A percentile compares a stretch with the other conserved stretches of the same genome.
Conservation (phyloP, 2,329 filamentous ascomycete genomes). For the Myriosclerotinia duriaeana region DNA sequence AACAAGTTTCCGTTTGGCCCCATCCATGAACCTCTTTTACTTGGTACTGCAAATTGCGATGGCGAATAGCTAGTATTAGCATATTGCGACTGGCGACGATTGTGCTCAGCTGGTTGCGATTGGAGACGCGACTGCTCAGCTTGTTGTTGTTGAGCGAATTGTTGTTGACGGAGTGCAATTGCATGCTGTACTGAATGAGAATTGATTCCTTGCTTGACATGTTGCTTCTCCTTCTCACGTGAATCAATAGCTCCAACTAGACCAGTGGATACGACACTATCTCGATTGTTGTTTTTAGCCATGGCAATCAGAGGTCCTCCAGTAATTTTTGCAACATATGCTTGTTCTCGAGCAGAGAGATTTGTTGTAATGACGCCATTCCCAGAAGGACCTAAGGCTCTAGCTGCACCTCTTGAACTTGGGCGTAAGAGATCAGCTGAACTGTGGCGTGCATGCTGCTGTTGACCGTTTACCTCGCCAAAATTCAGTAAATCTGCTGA, state of each 20-base stretch:
- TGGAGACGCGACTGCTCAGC: neutral
- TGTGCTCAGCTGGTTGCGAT: slow-evolving; percentile 23
- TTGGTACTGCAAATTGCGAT: slow-evolving; percentile 34
- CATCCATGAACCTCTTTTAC: slow-evolving; percentile 39
- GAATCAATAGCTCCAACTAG: slow-evolving; percentile 78
- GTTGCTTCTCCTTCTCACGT: slow-evolving; percentile 73
- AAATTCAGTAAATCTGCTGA: slow-evolving; percentile 37
- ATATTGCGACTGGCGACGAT: slow-evolving; percentile 32
- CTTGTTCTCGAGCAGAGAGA: slow-evolving; percentile 83
- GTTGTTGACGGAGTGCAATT: slow-evolving; percentile 66
- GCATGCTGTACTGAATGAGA: slow-evolving; percentile 72
- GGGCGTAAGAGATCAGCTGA: slow-evolving; percentile 54
- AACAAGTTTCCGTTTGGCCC: slow-evolving; percentile 39
- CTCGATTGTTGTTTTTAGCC: slow-evolving; percentile 46
- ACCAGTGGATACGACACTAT: slow-evolving; percentile 53
- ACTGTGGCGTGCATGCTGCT: slow-evolving; percentile 48
- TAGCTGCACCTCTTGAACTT: slow-evolving; percentile 58
- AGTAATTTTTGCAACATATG: slow-evolving; percentile 81
- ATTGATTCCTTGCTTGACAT: slow-evolving; percentile 67
- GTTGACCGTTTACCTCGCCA: slow-evolving; percentile 40
- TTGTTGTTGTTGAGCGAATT: slow-evolving; percentile 39
- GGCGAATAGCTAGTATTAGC: slow-evolving; percentile 33
- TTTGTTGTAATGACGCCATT: slow-evolving; percentile 54
- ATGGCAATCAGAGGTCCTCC: slow-evolving; percentile 70
- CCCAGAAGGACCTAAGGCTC: slow-evolving; percentile 35